Conservation (phyloP, 306 rosid species). For the Dryas alaskensis region DNA sequence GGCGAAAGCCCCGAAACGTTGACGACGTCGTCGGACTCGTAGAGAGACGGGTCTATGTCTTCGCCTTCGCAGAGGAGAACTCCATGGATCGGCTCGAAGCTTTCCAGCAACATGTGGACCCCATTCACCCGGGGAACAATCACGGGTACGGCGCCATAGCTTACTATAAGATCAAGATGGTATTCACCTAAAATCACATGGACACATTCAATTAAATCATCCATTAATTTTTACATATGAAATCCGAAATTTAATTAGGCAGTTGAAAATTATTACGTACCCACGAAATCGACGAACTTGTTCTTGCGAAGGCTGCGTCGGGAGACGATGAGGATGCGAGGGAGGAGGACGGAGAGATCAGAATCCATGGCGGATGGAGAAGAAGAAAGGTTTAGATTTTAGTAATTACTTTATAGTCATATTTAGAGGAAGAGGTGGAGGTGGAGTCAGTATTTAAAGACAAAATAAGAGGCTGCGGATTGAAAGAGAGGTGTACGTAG, state of each 20-base stretch:
- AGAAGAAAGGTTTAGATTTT: background rate
- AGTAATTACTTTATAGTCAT: background rate
- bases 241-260: background rate
- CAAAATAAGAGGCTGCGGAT: background rate
- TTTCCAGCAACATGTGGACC: conserved; percentile 66
- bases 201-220: background rate
- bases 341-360: conserved; percentile 76
- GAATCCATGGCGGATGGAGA: conserved; percentile 39
- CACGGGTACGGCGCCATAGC: conserved; percentile 81
- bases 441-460: conserved; percentile 4
- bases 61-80: conserved; percentile 95
- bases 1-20: conserved; percentile 49
- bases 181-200: conserved; percentile 59
- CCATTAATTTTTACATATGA: background rate
- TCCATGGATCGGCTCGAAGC: conserved; percentile 97
- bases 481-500: background rate
- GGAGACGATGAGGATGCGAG: conserved; percentile 94
- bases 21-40: conserved; percentile 46
- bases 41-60: conserved; percentile 87
- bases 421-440: background rate
- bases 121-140: conserved; percentile 88
- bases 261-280: conserved; percentile 22
- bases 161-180: conserved; percentile 87
- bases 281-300: conserved; percentile 95
- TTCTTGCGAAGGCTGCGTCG: conserved; percentile 88